A percentile compares a stretch with the other conserved stretches of the same genome.
phyloP scores from a whole-genome alignment of 257 asterid genomes.

The Marsdenia floribunda region DNA sequence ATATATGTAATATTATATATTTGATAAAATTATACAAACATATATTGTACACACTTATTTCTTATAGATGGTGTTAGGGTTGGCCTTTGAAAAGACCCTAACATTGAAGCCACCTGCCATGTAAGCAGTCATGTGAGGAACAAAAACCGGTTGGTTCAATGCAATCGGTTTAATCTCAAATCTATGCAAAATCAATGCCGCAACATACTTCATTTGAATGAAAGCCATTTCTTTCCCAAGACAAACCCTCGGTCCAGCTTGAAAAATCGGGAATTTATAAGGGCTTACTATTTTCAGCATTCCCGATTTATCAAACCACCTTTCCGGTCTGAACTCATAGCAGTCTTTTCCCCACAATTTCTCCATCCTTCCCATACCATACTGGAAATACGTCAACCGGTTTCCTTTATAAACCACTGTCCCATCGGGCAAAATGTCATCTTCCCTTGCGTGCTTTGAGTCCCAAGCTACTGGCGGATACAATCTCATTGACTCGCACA shows the following conservation, averaged over 20 bases:
- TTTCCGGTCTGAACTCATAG: slow-evolving; percentile 42
- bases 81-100: background rate
- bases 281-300: slow-evolving; percentile 25
- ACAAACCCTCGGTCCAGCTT: slow-evolving; percentile 41
- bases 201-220: slow-evolving; percentile 41
- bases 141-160: background rate
- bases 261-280: slow-evolving; percentile 29
- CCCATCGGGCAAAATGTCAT: slow-evolving; percentile 52
- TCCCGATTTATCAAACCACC: slow-evolving; percentile 43
- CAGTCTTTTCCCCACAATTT: slow-evolving; percentile 50
- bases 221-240: slow-evolving; percentile 45
- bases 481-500: slow-evolving; percentile 42
- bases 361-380: slow-evolving; percentile 56
- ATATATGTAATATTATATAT: too few relatives aligned
- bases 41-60: too few relatives aligned
- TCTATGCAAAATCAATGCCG: slow-evolving; percentile 3
- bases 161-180: background rate
- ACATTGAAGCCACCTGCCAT: background rate
- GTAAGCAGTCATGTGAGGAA: background rate
- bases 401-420: slow-evolving; percentile 36
- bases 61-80: too few relatives aligned
- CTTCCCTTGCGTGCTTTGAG: slow-evolving; percentile 16
- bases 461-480: background rate
- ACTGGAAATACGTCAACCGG: slow-evolving; percentile 38
- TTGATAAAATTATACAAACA: too few relatives aligned